Percentiles rank a stretch among this genome's conserved stretches.
Evolutionary conservation across 306 rosid species (phyloP).

Genomic region (Vicia sativa): DNA sequence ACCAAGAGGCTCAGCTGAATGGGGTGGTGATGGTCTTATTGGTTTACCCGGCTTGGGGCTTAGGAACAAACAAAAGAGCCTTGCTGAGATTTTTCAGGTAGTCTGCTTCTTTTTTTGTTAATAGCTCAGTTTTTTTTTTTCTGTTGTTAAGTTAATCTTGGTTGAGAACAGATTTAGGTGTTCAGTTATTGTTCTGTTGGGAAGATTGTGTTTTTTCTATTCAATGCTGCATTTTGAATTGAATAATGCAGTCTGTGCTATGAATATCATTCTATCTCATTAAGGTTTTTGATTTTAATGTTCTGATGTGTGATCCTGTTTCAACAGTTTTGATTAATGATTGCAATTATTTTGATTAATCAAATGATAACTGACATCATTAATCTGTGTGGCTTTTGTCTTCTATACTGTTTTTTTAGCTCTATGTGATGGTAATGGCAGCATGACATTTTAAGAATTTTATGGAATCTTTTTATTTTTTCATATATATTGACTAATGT

Average conservation of each 20-base stretch:
- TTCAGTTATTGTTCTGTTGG: conserved; percentile 1
- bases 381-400: conserved; percentile 12
- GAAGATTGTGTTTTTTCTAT: not conserved
- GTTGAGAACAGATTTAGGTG: not conserved
- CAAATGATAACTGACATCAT: not conserved
- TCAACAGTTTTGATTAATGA: not conserved
- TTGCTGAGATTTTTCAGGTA: conserved; percentile 96
- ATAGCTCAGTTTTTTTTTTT: not conserved
- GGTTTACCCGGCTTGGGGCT: conserved; percentile 88
- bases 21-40: conserved; percentile 86
- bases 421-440: conserved; percentile 18
- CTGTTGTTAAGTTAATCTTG: not conserved
- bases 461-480: not conserved
- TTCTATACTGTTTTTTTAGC: not conserved
- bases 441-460: not conserved
- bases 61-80: conserved; percentile 79
- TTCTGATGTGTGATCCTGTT: not conserved
- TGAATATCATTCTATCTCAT: not conserved
- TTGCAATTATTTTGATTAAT: conserved; percentile 6
- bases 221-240: not conserved
- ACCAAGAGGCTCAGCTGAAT: conserved; percentile 50
- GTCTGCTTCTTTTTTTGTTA: conserved; percentile 1
- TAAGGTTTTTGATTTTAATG: not conserved
- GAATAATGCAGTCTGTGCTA: not conserved
- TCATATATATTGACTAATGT: not conserved